Evolutionary conservation across 257 asterid species (phyloP).

Genomic region (Asclepias syriaca): DNA sequence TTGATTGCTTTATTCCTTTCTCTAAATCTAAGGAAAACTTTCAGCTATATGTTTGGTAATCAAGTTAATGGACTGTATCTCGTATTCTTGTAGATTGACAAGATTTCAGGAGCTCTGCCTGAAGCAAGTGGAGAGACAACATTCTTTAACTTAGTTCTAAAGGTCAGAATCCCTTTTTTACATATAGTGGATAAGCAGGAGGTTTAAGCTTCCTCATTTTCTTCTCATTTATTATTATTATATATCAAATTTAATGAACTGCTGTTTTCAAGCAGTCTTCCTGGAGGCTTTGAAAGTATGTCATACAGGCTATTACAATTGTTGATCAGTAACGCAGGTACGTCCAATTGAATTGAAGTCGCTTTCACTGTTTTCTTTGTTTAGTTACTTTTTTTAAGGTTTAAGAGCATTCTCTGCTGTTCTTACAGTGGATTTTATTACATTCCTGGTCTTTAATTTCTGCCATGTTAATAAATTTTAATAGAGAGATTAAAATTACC

Average conservation of each 20-base stretch:
- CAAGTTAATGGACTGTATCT: conserved; percentile 6
- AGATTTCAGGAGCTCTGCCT: conserved; percentile 63
- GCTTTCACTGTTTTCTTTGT: background rate
- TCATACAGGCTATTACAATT: background rate
- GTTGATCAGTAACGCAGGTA: background rate
- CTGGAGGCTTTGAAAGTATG: background rate
- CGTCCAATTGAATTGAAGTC: background rate
- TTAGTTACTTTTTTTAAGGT: background rate
- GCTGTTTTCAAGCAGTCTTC: background rate
- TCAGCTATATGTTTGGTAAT: background rate
- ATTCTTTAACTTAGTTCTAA: background rate
- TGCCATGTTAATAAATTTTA: too few relatives aligned
- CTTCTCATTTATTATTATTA: background rate
- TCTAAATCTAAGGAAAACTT: background rate
- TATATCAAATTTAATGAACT: background rate
- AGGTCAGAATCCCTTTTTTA: background rate
- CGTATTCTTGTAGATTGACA: conserved; percentile 47
- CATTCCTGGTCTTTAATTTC: background rate
- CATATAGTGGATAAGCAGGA: background rate
- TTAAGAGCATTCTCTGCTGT: background rate
- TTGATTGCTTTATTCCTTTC: background rate
- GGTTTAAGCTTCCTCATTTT: background rate
- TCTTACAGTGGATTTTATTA: background rate
- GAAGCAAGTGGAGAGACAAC: conserved; percentile 13
- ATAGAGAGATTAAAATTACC: too few relatives aligned